A percentile compares a stretch with the other conserved stretches of the same genome.
Conservation (phyloP, 2,329 filamentous ascomycete genomes). For the Paecilomyces niveus region DNA sequence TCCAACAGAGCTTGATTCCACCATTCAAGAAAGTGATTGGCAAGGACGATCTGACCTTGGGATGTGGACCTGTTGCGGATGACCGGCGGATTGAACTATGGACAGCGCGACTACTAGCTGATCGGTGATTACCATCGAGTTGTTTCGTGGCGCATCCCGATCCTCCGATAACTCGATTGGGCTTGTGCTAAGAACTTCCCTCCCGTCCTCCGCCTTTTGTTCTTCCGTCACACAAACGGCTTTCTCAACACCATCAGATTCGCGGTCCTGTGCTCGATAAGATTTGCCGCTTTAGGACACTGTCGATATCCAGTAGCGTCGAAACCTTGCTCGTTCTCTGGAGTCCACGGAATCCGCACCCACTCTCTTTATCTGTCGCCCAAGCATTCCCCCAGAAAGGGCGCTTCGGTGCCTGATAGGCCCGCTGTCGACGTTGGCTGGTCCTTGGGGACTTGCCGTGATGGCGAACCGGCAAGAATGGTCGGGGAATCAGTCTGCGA, state of each 20-base stretch:
- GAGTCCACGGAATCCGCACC: neutral
- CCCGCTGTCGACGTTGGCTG: constrained; percentile 3
- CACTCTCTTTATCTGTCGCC: neutral
- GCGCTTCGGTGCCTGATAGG: neutral
- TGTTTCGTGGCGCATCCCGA: neutral
- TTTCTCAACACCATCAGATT: neutral
- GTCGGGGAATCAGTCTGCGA: constrained; percentile 7
- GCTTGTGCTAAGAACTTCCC: constrained; percentile 12
- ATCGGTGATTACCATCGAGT: too few species aligned
- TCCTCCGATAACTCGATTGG: constrained; percentile 11
- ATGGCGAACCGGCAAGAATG: constrained; percentile 13
- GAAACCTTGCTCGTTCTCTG: neutral
- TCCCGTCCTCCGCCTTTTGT: constrained; percentile 6
- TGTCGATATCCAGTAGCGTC: neutral
- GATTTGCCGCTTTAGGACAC: neutral
- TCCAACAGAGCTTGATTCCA: too few species aligned
- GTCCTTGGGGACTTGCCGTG: constrained; percentile 12
- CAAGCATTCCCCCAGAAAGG: neutral
- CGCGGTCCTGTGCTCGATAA: neutral
- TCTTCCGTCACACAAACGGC: constrained; percentile 1
- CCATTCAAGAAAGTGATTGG: too few species aligned
- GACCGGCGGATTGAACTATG: too few species aligned
- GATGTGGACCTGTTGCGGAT: too few species aligned
- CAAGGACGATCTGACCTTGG: too few species aligned
- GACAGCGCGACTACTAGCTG: too few species aligned